Percentiles rank a stretch among this genome's conserved stretches.
phyloP scores from a whole-genome alignment of 345 rosid genomes.

The Arabis hirsuta region DNA sequence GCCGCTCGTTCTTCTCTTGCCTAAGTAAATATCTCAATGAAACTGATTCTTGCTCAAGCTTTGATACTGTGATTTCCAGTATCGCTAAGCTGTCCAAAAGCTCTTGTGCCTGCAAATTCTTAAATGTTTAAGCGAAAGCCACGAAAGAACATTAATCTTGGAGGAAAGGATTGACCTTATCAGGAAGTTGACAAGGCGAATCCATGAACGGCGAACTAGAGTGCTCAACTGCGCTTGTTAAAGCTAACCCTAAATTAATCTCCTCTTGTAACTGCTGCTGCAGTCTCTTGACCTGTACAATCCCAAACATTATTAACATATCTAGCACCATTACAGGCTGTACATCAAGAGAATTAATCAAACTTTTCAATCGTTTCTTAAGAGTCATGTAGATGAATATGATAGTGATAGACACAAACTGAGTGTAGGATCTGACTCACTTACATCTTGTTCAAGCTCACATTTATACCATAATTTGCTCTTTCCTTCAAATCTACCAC shows the following conservation, averaged over 20 bases:
- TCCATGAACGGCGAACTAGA: slow-evolving; percentile 52
- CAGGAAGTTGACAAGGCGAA: slow-evolving; percentile 69
- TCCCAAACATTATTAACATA: slow-evolving; percentile 17
- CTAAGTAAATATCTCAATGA: slow-evolving; percentile 68
- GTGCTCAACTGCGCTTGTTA: slow-evolving; percentile 70
- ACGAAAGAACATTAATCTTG: background rate
- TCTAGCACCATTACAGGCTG: background rate
- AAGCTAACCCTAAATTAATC: slow-evolving; percentile 65
- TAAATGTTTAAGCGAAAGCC: background rate
- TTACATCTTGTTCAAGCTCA: slow-evolving; percentile 92
- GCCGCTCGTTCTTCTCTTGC: slow-evolving; percentile 86
- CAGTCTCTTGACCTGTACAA: slow-evolving; percentile 67
- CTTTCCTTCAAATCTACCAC: slow-evolving; percentile 52
- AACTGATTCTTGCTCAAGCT: slow-evolving; percentile 78
- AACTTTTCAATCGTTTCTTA: background rate
- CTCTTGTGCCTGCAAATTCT: slow-evolving; percentile 67
- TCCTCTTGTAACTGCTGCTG: slow-evolving; percentile 78
- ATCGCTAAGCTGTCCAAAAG: slow-evolving; percentile 72
- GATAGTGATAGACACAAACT: background rate
- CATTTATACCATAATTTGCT: slow-evolving; percentile 53
- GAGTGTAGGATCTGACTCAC: slow-evolving; percentile 42
- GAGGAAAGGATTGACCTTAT: slow-evolving; percentile 54
- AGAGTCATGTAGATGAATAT: background rate
- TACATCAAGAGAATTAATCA: slow-evolving; percentile 5
- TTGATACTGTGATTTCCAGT: slow-evolving; percentile 69